Evolutionary conservation across 1,284 basidiomycete genomes (phyloP), one percentile per base, ranked within the genome.

Genomic region (Sanguinoderma infundibulare): DNA sequence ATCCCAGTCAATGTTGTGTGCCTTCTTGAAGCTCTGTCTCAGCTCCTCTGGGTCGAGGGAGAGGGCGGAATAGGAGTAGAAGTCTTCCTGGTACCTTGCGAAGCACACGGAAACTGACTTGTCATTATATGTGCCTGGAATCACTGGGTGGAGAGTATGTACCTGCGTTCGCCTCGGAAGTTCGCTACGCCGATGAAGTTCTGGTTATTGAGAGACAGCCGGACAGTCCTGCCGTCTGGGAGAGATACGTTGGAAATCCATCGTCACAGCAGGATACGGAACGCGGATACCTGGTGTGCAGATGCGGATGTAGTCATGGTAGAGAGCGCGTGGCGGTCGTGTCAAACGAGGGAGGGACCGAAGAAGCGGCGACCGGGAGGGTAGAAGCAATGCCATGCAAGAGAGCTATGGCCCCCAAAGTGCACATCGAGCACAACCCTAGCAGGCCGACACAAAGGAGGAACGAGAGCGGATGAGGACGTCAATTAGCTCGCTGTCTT

Each of bases 81-180:
- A 91, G 73, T 97, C 95, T 76, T 96, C 95, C 74, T 96, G 94
- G 66, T 95, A 75, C 26, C 81, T 85, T 35, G 32, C 49, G 17
- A 30, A 3, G 64, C 24, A n/a, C 7, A 26, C 40, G 56, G 39
- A 14, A 53, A 47, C 35, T 53, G 22, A 26, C 34, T 39, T 47
- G 42, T 54, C 17, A 50, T 42, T 28, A 38, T 34, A 39, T 52
- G 32, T 30, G 34, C 10, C 44, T 14, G n/a, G 39, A 10, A n/a
- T 39, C 46, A 54, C 22, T 12, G 24, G 30, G n/a, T 12, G 34
- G 28, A 46, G 7, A 35, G n/a, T 53, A 68, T 79, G 42, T 73
- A 91, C 92, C 81, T 81, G 77, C 92, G 80, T 65, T 86, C 87
- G 32, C 93, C 93, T 54, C 94, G 83, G 47, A 90, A 91, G 54